Evolutionary conservation across 1,284 basidiomycete genomes (phyloP), one percentile per base, ranked within the genome.

Genomic region (Fistulinella cinereoalba): DNA sequence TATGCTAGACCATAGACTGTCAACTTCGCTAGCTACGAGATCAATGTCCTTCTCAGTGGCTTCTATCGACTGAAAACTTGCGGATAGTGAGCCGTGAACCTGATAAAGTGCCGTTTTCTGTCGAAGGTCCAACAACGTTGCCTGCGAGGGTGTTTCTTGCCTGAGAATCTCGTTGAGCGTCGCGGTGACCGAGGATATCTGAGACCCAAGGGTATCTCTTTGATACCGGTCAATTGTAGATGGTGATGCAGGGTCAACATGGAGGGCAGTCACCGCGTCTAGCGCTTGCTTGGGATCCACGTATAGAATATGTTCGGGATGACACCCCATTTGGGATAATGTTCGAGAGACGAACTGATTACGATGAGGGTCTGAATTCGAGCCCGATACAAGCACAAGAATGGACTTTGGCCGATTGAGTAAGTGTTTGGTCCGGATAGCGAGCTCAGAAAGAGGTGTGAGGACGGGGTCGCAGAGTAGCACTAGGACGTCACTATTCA

Each of bases 161-260:
- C 42, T 10, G 13, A 81, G 56, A 32, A 69, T 56, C 6, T 60
- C 56, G 25, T 67, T 62, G 19, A 87, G 60, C 3, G 71, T 56
- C 8, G 64, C 51, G 3, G 70, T 70, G 32, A 87, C 47, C 22
- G 65, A 57, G 15, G 79, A 73, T 16, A 87, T 61, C n/a, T 72
- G 70, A 13, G 86, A 88, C 11, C 67, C 74, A 16, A 76, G 60
- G 46, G 77, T 79, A n/a, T 80, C 74, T 50, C 79, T 73, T 58
- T 86, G 83, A 61, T 81, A 89, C 47, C 66, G 68, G 52, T 84
- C 80, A 11, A 88, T 71, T 21, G 75, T 71, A 3, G 68, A 54
- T 11, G 77, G 54, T 5, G 78, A 77, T 11, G 63, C 65, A 0
- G 76, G 67, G 33, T 76, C 65, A 11, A 69, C 52, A 45, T 70